Evolutionary conservation across 2,329 filamentous ascomycete genomes (phyloP), one percentile per base, ranked within the genome.

Genomic region (Alternaria dauci): DNA sequence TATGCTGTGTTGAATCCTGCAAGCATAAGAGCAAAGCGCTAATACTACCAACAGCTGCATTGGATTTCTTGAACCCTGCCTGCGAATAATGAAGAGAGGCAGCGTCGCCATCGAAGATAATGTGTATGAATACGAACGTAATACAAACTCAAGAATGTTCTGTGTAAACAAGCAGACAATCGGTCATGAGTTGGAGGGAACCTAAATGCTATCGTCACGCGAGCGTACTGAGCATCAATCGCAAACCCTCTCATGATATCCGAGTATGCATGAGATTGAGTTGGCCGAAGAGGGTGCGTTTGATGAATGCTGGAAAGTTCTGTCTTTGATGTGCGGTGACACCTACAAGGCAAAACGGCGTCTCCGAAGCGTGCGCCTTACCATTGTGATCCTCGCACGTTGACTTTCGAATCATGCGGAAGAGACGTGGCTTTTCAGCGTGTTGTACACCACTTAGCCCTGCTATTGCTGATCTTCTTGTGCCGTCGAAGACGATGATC

Each of bases 1-100:
- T 77, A 69, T 43, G 74, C 69, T 41, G n/a, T 8, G 20, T 42
- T 23, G 9, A 26, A 20, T 34, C 11, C 18, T 58, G 36, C 26
- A 11, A 34, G 8, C 25, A 39, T 5, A 47, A 28, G 20, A 55
- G 47, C 41, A 20, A 44, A 48, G n/a, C 50, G 30, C 53, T 59
- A 50, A 64, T 47, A 46, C 28, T 4, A 36, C 14, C 16, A 20
- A 58, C 34, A 69, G 66, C 62, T 48, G 58, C 60, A 11, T 43
- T 68, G 16, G 53, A 63, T 52, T 61, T 67, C 41, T 58, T 68
- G 50, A 58, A 61, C 44, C 55, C 55, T 36, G 52, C 52, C 14
- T 64, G 62, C 48, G 28, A 51, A 36, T 59, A 59, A 50, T 50
- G 8, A 36, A 38, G n/a, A 34, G 30, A 20, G n/a, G 41, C 14